These are phyloP conservation scores for Ophiostoma quercus DNA, from an alignment of 2,329 filamentous ascomycete species.

Conservation along the genomic window DNA sequence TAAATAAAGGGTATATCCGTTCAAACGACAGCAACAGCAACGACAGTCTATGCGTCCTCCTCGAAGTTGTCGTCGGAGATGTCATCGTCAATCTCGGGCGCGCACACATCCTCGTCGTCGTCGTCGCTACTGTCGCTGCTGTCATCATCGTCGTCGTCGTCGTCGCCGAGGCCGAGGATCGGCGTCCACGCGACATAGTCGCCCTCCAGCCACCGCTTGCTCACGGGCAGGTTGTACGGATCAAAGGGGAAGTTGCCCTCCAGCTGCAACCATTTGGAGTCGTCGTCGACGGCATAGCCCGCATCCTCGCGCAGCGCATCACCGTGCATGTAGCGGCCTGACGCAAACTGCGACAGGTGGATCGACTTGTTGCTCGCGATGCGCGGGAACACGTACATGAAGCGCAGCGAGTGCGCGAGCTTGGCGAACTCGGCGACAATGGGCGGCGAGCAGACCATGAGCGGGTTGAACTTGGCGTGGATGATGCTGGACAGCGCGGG, in stretches of 20 bases:
- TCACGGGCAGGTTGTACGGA: slow-evolving; percentile 83
- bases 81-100: not conserved
- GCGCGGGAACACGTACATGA: slow-evolving; percentile 83
- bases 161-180: slow-evolving; percentile 62
- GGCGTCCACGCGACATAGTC: slow-evolving; percentile 79
- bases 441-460: slow-evolving; percentile 85
- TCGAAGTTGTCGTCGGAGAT: slow-evolving; percentile 12
- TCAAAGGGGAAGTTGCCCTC: slow-evolving; percentile 98
- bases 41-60: not conserved
- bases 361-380: slow-evolving; percentile 91
- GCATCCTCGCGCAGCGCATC: slow-evolving; percentile 46
- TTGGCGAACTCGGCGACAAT: slow-evolving; percentile 91
- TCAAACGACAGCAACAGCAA: not conserved
- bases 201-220: slow-evolving; percentile 78
- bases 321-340: slow-evolving; percentile 51
- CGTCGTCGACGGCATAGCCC: slow-evolving; percentile 52
- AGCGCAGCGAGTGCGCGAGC: slow-evolving; percentile 75
- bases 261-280: slow-evolving; percentile 76
- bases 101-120: slow-evolving; percentile 12
- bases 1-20: slow-evolving; percentile 14
- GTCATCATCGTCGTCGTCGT: slow-evolving; percentile 48
- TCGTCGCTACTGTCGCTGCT: slow-evolving; percentile 37
- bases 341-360: slow-evolving; percentile 66
- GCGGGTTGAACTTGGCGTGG: slow-evolving; percentile 83
- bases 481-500: slow-evolving; percentile 72